Base-by-base conservation (phyloP, 352 stramenopile genomes). In the Phytophthora pisi region DNA sequence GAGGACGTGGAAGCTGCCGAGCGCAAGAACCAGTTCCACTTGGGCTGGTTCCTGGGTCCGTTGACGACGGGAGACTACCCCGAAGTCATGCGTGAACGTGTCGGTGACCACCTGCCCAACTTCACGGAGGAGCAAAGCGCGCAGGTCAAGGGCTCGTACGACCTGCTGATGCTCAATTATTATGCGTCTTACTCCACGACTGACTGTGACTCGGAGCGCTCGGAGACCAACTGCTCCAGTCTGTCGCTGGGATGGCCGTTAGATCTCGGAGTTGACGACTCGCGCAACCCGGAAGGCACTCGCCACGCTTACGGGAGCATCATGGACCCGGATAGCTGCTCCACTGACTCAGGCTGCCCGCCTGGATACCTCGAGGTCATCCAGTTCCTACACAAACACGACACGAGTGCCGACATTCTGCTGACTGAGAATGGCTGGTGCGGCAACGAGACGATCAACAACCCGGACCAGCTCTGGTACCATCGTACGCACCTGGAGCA, bases 161-260 rank as follows among this genome's bases (percentile, higher is more conserved):
- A 99, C 54, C 91, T 98, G 57, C 89, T 98, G 43, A 97, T 97
- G 52, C 70, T 98, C 8, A 98, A 99, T 68, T 91, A 98, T 66
- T 99, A 98, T 76, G 66, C 72, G 28, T 78, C 75, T 26, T 80
- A 78, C 45, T 59, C 66, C 2, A 84, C 81, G 9, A 86, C 79
- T 0, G 78, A 91, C 68, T 88, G 78, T 13, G 38, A 69, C 7
- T 78, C 68, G 13, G 58, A 68, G 8, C 60, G 60, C 8, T 84
- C 78, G 8, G 66, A 68, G 7, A 68, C 69, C 13, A 77, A 77
- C 15, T 90, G 79, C 51, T 66, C 61, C 0, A 61, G 56, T 43
- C 65, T 82, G 16, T 61, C 64, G 20, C 66, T 75, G 15, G 81
- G 81, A 1, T 87, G 75, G 74, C 64, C 80, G 6, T 47, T 51